These are phyloP conservation scores for Cichorium intybus DNA, from an alignment of 140 eudicot species.

Conservation along the genomic window DNA sequence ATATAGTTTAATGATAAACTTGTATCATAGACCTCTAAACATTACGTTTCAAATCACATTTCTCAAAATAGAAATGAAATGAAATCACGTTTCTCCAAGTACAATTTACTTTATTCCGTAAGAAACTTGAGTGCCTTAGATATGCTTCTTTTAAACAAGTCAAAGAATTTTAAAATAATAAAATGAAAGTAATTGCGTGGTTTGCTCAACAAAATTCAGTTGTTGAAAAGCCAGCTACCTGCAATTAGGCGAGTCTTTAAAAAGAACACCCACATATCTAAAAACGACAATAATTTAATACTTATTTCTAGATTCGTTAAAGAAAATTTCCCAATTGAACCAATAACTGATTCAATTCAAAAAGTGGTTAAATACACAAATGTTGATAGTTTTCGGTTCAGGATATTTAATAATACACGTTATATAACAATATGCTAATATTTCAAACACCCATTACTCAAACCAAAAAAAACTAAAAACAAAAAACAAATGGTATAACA, in stretches of 20 bases:
- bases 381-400: background rate
- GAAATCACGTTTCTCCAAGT: no score
- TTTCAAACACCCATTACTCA: background rate
- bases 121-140: no score
- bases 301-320: background rate
- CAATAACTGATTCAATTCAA: background rate
- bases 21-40: no score
- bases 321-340: background rate
- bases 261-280: conserved; percentile 12
- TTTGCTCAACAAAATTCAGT: conserved; percentile 2
- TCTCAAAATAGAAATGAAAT: no score
- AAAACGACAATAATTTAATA: background rate
- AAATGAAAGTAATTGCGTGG: conserved; percentile 12
- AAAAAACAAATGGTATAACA: background rate
- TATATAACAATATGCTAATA: conserved; percentile 8
- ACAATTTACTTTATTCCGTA: no score
- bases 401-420: background rate
- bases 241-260: conserved; percentile 14
- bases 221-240: conserved; percentile 25
- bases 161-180: background rate
- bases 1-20: no score
- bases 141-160: no score
- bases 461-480: background rate
- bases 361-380: background rate
- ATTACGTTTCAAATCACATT: no score